Percentiles rank a stretch among this genome's conserved stretches.
phyloP scores from a whole-genome alignment of 2,329 filamentous ascomycete genomes.

The Paecilomyces fulvus region DNA sequence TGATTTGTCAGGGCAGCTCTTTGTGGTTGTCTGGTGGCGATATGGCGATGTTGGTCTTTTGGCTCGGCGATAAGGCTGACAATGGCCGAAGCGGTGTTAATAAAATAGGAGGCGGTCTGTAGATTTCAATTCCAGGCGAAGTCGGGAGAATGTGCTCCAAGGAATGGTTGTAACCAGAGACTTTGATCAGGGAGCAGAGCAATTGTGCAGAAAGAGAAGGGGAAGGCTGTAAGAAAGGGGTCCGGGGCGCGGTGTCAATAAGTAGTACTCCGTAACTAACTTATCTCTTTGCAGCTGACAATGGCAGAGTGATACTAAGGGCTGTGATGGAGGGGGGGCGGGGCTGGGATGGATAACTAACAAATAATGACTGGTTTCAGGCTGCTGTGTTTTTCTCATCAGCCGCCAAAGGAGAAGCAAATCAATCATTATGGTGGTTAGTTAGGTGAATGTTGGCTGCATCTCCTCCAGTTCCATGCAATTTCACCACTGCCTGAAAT shows the following conservation, averaged over 20 bases:
- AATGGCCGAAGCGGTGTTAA: background rate
- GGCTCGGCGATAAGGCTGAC: constrained; percentile 14
- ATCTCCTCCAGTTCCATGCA: background rate
- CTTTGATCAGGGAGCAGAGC: too few relatives aligned
- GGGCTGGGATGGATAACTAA: background rate
- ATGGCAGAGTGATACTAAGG: background rate
- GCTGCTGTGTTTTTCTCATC: background rate
- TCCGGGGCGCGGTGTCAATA: background rate
- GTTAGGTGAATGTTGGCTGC: background rate
- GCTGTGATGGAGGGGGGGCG: background rate
- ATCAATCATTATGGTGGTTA: background rate
- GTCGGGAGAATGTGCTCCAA: background rate
- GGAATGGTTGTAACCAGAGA: background rate
- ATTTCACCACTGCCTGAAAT: background rate
- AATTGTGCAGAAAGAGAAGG: background rate
- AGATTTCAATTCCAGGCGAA: background rate
- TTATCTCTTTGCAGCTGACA: background rate
- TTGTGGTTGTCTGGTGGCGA: constrained; percentile 7
- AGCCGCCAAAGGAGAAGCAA: background rate
- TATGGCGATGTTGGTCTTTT: constrained; percentile 4
- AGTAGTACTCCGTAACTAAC: too few relatives aligned
- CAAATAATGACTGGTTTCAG: background rate
- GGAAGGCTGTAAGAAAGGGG: background rate
- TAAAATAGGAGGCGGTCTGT: too few relatives aligned
- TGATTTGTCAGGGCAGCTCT: constrained; percentile 15